A percentile compares a stretch with the other conserved stretches of the same genome.
phyloP scores from a whole-genome alignment of 305 asterid species.

The Fraxinus xanthoxyloides region DNA sequence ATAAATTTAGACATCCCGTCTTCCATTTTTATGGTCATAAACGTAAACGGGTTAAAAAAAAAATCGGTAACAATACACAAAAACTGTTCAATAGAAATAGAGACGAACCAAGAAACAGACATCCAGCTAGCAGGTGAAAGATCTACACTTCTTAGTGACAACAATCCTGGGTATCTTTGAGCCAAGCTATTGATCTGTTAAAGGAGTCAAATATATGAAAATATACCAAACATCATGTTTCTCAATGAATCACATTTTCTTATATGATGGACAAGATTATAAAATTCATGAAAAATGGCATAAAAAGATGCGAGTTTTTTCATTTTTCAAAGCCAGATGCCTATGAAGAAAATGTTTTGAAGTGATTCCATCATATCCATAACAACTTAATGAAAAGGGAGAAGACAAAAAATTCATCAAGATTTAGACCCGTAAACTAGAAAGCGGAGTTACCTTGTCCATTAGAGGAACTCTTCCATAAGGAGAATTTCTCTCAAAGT shows the following conservation, averaged over 20 bases:
- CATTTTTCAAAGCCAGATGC: conserved; percentile 38
- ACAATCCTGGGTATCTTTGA: conserved; percentile 70
- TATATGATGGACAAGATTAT: conserved; percentile 16
- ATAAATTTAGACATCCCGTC: conserved; percentile 1
- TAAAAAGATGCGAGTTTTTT: conserved; percentile 17
- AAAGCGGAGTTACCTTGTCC: conserved; percentile 58
- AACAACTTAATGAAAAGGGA: not conserved
- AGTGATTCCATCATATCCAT: conserved; percentile 33
- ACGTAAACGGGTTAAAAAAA: not conserved
- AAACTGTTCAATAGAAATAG: not conserved
- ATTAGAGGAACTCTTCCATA: conserved; percentile 84
- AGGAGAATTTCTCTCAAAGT: conserved; percentile 86
- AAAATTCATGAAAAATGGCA: conserved; percentile 18
- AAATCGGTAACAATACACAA: not conserved
- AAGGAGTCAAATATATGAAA: conserved; percentile 16
- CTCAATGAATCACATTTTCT: conserved; percentile 14
- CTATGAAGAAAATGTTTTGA: conserved; percentile 16
- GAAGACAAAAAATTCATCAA: not conserved
- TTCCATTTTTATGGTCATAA: not conserved
- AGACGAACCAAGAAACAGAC: conserved; percentile 87
- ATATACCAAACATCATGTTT: conserved; percentile 21
- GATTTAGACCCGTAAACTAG: not conserved
- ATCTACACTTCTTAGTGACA: conserved; percentile 88
- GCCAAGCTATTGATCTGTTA: conserved; percentile 69
- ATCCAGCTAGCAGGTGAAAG: conserved; percentile 99